Evolutionary conservation across 805 yeast genomes (phyloP).

Genomic region (Schizosaccharomyces octosporus): DNA sequence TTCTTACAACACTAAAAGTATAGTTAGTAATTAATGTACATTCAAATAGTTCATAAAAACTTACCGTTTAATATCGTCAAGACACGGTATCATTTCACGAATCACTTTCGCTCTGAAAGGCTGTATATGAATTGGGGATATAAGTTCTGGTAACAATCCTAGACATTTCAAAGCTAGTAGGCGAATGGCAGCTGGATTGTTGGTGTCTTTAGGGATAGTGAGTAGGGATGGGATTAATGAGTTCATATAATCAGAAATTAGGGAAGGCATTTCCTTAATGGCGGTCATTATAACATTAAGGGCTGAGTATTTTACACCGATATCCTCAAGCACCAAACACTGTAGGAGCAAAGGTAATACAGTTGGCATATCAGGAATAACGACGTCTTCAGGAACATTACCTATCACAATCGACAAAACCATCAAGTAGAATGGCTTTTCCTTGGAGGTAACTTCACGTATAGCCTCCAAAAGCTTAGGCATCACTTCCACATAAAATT

Average conservation of each 20-base stretch:
- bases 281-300: neutral
- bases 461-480: constrained; percentile 30
- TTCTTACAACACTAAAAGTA: neutral
- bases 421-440: constrained; percentile 20
- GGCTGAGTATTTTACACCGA: neutral
- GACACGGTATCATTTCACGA: neutral
- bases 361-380: constrained; percentile 35
- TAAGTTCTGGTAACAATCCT: neutral
- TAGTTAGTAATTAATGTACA: neutral
- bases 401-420: constrained; percentile 45
- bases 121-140: neutral
- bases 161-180: neutral
- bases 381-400: constrained; percentile 35
- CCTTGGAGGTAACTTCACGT: constrained; percentile 9
- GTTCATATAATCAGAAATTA: neutral
- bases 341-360: constrained; percentile 52
- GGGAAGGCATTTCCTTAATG: neutral
- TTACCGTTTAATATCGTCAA: neutral
- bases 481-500: constrained; percentile 36
- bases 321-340: constrained; percentile 23
- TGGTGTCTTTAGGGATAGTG: neutral
- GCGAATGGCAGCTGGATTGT: neutral
- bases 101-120: neutral
- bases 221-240: neutral
- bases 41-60: neutral